Percentiles rank a stretch among this genome's conserved stretches.
Evolutionary conservation across 805 yeast species (phyloP).

Genomic region (Yamadazyma tumulicola): DNA sequence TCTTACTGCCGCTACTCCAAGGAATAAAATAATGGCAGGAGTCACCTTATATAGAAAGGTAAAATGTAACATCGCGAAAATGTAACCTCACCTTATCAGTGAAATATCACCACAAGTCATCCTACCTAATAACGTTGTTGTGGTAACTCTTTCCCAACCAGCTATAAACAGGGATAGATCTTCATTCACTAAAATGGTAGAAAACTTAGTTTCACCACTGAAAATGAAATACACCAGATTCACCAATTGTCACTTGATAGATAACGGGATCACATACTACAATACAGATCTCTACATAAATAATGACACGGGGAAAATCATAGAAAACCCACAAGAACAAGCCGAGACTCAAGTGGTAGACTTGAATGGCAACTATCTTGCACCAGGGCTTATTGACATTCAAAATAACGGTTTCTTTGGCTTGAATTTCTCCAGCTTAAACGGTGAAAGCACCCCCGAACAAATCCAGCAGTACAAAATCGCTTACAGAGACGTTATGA

Average conservation of each 20-base stretch:
- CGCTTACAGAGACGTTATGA: conserved; percentile 43
- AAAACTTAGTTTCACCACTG: too few species aligned
- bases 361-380: conserved; percentile 43
- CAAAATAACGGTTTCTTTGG: conserved; percentile 61
- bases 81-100: conserved; percentile 5
- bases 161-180: too few species aligned
- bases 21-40: too few species aligned
- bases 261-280: conserved; percentile 32
- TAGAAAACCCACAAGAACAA: conserved; percentile 6
- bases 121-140: too few species aligned
- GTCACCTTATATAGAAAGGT: neutral
- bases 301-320: conserved; percentile 39
- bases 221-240: conserved; percentile 23
- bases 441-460: conserved; percentile 24
- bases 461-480: conserved; percentile 29
- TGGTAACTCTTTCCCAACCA: too few species aligned
- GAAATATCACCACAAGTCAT: too few species aligned
- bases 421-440: conserved; percentile 45
- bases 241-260: conserved; percentile 43
- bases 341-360: conserved; percentile 30
- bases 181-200: too few species aligned
- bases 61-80: conserved; percentile 6
- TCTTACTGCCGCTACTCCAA: too few species aligned
- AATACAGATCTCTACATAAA: conserved; percentile 44
- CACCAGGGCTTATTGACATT: conserved; percentile 56